These are phyloP conservation scores for Sanghuangporus sanghuang DNA, from an alignment of 1,284 basidiomycete species.

Conservation along the genomic window DNA sequence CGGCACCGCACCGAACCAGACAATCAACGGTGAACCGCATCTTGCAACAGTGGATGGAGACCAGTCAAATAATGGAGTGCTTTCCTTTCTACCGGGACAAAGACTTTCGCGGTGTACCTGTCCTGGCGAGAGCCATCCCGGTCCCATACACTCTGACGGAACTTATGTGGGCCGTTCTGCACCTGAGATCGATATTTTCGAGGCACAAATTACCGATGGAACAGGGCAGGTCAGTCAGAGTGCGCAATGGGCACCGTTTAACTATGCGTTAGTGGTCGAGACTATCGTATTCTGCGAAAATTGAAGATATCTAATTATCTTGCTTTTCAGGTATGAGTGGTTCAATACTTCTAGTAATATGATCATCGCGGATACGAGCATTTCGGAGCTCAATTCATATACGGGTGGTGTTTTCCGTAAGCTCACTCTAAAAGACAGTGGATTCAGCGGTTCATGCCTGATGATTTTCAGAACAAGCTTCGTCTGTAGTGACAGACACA, in stretches of 20 bases:
- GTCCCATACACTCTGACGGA: conserved; percentile 45
- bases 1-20: conserved; percentile 57
- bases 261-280: conserved; percentile 23
- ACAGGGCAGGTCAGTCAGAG: conserved; percentile 41
- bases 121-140: conserved; percentile 47
- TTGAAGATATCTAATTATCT: not conserved
- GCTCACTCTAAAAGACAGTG: not conserved
- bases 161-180: conserved; percentile 48
- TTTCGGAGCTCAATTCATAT: conserved; percentile 47
- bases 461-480: conserved; percentile 38
- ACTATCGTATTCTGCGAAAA: not conserved
- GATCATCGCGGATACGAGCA: conserved; percentile 37
- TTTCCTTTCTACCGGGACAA: conserved; percentile 47
- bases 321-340: conserved; percentile 30
- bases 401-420: conserved; percentile 42
- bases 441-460: not conserved
- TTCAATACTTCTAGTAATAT: conserved; percentile 39
- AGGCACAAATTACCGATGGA: conserved; percentile 24
- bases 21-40: conserved; percentile 31
- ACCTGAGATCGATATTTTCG: conserved; percentile 47
- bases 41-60: conserved; percentile 42
- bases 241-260: conserved; percentile 47
- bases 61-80: conserved; percentile 20
- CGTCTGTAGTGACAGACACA: conserved; percentile 30
- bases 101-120: conserved; percentile 53